A percentile compares a stretch with the other conserved stretches of the same genome.
Evolutionary conservation across 495 filamentous ascomycete species (phyloP).

Genomic region (Pyrenula massariospora): DNA sequence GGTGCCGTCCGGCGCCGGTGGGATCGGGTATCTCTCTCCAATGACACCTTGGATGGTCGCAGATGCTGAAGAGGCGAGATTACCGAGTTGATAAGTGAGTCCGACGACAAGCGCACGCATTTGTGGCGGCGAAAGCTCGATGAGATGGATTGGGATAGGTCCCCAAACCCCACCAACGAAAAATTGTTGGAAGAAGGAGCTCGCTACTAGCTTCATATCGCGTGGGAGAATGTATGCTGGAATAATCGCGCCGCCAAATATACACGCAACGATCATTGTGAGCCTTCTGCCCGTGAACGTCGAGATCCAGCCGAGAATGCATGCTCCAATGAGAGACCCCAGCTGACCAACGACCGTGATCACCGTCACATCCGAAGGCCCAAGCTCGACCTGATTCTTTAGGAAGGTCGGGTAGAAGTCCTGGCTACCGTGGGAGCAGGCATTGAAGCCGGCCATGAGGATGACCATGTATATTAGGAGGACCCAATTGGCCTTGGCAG

Average conservation of each 20-base stretch:
- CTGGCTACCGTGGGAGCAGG: slow-evolving; percentile 27
- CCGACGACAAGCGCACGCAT: slow-evolving; percentile 22
- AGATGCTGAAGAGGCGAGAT: slow-evolving; percentile 22
- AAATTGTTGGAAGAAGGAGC: slow-evolving; percentile 25
- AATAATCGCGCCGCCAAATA: slow-evolving; percentile 21
- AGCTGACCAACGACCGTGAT: slow-evolving; percentile 20
- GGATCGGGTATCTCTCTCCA: slow-evolving; percentile 22
- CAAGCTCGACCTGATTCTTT: slow-evolving; percentile 20
- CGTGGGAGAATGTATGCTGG: slow-evolving; percentile 19
- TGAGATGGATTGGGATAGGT: slow-evolving; percentile 20
- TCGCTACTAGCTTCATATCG: slow-evolving; percentile 17
- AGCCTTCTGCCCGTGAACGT: slow-evolving; percentile 23
- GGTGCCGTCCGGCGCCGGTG: slow-evolving; percentile 9
- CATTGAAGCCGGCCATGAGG: slow-evolving; percentile 30
- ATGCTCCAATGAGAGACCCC: slow-evolving; percentile 17
- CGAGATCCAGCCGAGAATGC: slow-evolving; percentile 21
- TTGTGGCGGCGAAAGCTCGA: slow-evolving; percentile 19
- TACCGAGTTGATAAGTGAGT: slow-evolving; percentile 25
- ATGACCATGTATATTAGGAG: slow-evolving; percentile 30
- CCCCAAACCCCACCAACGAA: slow-evolving; percentile 23
- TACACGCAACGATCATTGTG: slow-evolving; percentile 20
- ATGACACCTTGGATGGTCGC: slow-evolving; percentile 26
- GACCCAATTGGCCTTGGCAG: slow-evolving; percentile 25
- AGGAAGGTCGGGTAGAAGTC: slow-evolving; percentile 35
- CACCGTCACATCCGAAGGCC: slow-evolving; percentile 20